Evolutionary conservation across 2,329 filamentous ascomycete species (phyloP).

Genomic region (Talaromyces sp.): DNA sequence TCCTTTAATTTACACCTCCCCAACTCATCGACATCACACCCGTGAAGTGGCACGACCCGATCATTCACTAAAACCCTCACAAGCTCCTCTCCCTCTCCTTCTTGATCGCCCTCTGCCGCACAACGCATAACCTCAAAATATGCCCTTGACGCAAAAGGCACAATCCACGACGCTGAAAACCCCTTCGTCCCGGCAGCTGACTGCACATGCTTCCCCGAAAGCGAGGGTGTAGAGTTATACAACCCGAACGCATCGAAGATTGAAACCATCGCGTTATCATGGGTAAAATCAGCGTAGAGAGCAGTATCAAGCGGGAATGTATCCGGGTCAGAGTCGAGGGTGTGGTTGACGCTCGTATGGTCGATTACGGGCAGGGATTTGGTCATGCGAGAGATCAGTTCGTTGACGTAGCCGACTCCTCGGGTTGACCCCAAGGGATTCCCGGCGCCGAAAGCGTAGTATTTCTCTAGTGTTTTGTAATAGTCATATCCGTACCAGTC

Average conservation of each 20-base stretch:
- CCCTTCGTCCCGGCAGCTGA: constrained; percentile 57
- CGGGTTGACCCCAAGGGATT: constrained; percentile 78
- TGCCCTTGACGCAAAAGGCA: constrained; percentile 75
- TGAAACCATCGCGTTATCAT: constrained; percentile 81
- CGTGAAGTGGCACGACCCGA: constrained; percentile 67
- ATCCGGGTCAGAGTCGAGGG: constrained; percentile 62
- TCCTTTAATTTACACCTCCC: constrained; percentile 67
- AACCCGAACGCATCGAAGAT: constrained; percentile 75
- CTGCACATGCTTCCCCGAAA: constrained; percentile 50
- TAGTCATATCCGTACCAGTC: constrained; percentile 84
- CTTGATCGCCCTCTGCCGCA: constrained; percentile 4
- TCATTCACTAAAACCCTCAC: constrained; percentile 83
- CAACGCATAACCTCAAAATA: constrained; percentile 89
- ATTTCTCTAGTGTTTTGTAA: constrained; percentile 74
- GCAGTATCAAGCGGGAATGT: constrained; percentile 70
- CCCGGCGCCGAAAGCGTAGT: constrained; percentile 75
- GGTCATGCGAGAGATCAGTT: constrained; percentile 79
- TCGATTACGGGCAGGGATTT: constrained; percentile 62
- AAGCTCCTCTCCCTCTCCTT: constrained; percentile 50
- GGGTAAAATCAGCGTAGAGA: constrained; percentile 85
- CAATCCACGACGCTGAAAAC: constrained; percentile 72
- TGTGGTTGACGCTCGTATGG: constrained; percentile 71
- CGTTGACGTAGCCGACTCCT: constrained; percentile 83
- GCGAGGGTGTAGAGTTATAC: constrained; percentile 62
- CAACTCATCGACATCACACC: constrained; percentile 65